Conservation (phyloP, 108 stramenopile genomes). For the Nannochloropsis gaditana region DNA sequence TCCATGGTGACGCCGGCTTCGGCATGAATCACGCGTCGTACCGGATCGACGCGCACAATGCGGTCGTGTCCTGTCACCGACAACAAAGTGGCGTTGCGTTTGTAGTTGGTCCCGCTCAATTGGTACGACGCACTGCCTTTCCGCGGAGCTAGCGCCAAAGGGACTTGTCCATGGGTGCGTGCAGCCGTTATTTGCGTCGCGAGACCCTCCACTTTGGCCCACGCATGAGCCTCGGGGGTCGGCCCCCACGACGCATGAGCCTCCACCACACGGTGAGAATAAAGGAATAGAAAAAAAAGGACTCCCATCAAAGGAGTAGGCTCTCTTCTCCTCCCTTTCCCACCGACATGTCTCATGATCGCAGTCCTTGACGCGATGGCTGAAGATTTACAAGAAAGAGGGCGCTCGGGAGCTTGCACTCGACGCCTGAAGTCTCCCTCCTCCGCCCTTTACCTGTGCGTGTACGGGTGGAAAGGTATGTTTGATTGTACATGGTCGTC, state of each 20-base stretch:
- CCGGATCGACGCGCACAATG: neutral
- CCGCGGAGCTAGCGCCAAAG: neutral
- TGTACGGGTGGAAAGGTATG: too few relatives aligned
- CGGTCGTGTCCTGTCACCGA: constrained; percentile 3
- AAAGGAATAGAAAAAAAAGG: neutral
- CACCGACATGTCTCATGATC: too few relatives aligned
- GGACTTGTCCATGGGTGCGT: neutral
- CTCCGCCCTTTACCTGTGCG: too few relatives aligned
- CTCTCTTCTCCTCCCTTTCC: too few relatives aligned
- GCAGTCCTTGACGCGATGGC: too few relatives aligned
- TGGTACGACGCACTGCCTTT: neutral
- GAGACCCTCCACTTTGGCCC: neutral
- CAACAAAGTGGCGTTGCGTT: neutral
- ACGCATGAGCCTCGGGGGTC: neutral
- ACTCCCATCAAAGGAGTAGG: too few relatives aligned
- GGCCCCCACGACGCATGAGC: neutral
- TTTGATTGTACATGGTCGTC: too few relatives aligned
- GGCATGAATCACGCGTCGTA: neutral
- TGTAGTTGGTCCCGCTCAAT: neutral
- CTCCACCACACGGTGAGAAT: neutral
- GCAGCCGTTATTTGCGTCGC: neutral
- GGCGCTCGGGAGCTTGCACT: too few relatives aligned
- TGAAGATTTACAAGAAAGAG: too few relatives aligned
- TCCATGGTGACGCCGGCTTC: neutral
- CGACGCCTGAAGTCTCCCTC: too few relatives aligned